Base-by-base conservation (phyloP, 306 rosid genomes). In the Mucuna pruriens region DNA sequence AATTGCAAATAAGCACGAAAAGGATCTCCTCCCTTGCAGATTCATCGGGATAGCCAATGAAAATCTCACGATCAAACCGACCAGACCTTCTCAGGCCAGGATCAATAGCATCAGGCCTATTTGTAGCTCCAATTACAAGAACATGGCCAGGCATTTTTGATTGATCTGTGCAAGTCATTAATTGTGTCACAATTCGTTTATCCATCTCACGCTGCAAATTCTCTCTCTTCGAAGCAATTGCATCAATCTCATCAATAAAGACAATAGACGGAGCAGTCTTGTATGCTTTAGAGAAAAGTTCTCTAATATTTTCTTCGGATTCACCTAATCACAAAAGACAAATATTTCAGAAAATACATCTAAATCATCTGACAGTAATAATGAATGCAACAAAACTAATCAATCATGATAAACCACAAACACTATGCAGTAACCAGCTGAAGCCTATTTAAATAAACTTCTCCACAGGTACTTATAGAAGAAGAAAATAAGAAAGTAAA, bases 111-210 rank as follows among this genome's bases (percentile, higher is more conserved):
- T 95, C 98, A 4, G 98, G 98, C 80, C 98, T 95, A 82, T 95
- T 95, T n/a, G 97, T 95, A 29, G 98, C 98, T 44, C 94, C 98
- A 82, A 94, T 94, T 12, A 94, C 98, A 84, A 94, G 94, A 69
- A 95, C 97, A 90, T 88, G 85, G 23, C 91, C 87, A 54, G 89
- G 91, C 17, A 5, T 78, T 9, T 71, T 87, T 10, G 91, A 88
- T 80, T 89, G 88, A 71, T 94, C 97, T 97, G 91, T 94, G 74
- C 92, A 88, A 76, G 93, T 86, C 90, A 92, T 80, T 71, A 92
- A 74, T 58, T 95, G 97, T 19, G 97, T 88, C 76, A 95, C 97
- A 16, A 92, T 91, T 60, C 98, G 78, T 78, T 83, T 82, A 84
- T 92, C 98, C 97, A 89, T 91, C 78, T 92, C 98, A 49, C 97